phyloP scores from a whole-genome alignment of 805 yeast genomes.

The Saturnispora sekii region DNA sequence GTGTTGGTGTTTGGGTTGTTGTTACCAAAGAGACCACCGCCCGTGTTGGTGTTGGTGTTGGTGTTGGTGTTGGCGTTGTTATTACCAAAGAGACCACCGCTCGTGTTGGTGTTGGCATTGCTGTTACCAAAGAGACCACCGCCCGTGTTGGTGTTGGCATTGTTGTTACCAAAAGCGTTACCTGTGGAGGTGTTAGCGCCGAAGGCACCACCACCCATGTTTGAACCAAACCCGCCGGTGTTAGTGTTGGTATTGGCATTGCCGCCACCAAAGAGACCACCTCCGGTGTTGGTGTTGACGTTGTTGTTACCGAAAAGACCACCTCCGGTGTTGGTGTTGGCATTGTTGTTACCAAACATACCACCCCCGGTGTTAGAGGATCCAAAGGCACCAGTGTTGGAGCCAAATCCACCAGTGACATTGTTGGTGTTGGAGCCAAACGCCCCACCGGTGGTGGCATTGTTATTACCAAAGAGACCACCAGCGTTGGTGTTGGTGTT shows the following conservation, averaged over 20 bases:
- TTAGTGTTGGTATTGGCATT: conserved; percentile 14
- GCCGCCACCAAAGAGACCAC: conserved; percentile 31
- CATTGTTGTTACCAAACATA: conserved; percentile 23
- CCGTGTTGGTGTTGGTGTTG: conserved; percentile 13
- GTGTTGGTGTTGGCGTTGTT: conserved; percentile 20
- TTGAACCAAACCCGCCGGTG: conserved; percentile 16
- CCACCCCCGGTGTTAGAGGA: conserved; percentile 11
- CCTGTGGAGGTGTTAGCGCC: too few species aligned
- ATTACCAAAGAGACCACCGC: conserved; percentile 31
- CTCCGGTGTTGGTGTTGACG: conserved; percentile 13
- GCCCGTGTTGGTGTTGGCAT: conserved; percentile 8
- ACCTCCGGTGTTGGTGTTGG: conserved; percentile 10
- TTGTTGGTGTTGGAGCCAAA: conserved; percentile 28
- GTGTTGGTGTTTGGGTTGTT: conserved; percentile 11
- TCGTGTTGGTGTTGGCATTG: conserved; percentile 18
- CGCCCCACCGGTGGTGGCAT: conserved; percentile 36
- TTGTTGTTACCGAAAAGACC: conserved; percentile 15
- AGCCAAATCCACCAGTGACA: conserved; percentile 13
- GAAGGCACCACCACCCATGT: conserved; percentile 5
- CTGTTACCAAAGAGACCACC: conserved; percentile 18
- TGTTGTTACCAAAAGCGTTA: conserved; percentile 2
- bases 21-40: conserved; percentile 32
- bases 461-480: conserved; percentile 15
- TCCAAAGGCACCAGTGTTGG: conserved; percentile 27
- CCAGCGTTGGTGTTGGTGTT: conserved; percentile 17